Conservation (phyloP, 768 basidiomycete species). For the Erythrobasidium yunnanense region DNA sequence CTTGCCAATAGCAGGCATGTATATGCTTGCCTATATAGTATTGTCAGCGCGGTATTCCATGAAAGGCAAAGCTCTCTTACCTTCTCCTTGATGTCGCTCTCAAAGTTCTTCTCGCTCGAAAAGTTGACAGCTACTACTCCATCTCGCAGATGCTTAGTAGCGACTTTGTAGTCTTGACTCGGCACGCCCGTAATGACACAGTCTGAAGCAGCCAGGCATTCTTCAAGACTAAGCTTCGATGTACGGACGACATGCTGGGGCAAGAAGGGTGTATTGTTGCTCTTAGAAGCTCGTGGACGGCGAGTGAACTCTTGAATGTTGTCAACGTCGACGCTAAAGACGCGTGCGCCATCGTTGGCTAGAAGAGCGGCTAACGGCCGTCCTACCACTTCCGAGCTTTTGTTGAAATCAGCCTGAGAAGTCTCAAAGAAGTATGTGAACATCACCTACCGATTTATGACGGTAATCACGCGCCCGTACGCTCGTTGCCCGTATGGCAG, state of each 20-base stretch:
- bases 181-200: constrained; percentile 86
- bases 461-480: constrained; percentile 80
- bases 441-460: constrained; percentile 89
- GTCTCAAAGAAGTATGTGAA: too few species aligned
- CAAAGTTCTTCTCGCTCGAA: constrained; percentile 91
- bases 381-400: constrained; percentile 69
- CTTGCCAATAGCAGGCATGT: constrained; percentile 93
- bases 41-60: too few species aligned
- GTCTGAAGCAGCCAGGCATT: constrained; percentile 74
- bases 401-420: constrained; percentile 30
- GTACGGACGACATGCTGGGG: constrained; percentile 74
- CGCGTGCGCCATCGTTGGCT: constrained; percentile 90
- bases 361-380: constrained; percentile 89
- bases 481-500: constrained; percentile 89
- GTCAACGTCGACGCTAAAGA: constrained; percentile 89
- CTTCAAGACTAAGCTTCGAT: constrained; percentile 56
- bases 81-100: constrained; percentile 81
- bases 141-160: constrained; percentile 79
- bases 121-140: constrained; percentile 91
- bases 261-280: constrained; percentile 49
- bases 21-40: constrained; percentile 83
- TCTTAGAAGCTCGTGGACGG: constrained; percentile 12
- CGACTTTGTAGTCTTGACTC: constrained; percentile 68
- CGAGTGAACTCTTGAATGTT: constrained; percentile 93
- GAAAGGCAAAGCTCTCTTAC: constrained; percentile 51